These are phyloP conservation scores for Phytophthora sp. DNA, from an alignment of 352 stramenopile species.

Conservation along the genomic window DNA sequence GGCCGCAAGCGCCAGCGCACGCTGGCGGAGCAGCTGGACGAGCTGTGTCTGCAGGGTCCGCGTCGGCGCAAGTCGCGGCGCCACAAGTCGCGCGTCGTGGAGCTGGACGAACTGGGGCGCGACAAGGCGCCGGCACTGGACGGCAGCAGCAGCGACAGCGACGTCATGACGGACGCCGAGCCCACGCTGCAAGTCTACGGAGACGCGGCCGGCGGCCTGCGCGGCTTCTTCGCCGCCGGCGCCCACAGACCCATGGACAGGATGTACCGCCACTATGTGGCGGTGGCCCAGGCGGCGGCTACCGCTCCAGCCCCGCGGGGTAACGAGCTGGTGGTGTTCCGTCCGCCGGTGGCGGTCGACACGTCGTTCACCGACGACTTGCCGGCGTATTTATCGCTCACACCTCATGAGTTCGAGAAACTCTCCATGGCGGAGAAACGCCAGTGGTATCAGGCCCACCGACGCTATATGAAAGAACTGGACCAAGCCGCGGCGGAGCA, in stretches of 20 bases:
- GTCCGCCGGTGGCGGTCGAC: constrained; percentile 2
- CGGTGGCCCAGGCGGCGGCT: constrained; percentile 37
- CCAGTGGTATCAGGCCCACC: constrained; percentile 43
- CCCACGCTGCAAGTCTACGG: constrained; percentile 45
- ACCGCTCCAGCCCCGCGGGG: constrained; percentile 31
- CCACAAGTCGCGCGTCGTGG: no score
- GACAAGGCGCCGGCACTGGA: constrained; percentile 21
- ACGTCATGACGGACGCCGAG: constrained; percentile 28
- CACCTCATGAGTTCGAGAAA: constrained; percentile 50
- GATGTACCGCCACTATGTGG: constrained; percentile 76
- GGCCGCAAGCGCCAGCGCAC: constrained; percentile 67
- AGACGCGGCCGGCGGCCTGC: constrained; percentile 25
- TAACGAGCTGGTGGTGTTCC: constrained; percentile 53
- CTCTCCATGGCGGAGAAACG: constrained; percentile 46
- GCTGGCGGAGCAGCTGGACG: constrained; percentile 66
- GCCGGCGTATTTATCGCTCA: constrained; percentile 52
- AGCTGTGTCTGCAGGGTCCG: constrained; percentile 44
- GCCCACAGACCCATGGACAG: constrained; percentile 56
- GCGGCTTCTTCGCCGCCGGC: constrained; percentile 56
- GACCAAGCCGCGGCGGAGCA: constrained; percentile 16
- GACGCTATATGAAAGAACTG: constrained; percentile 34
- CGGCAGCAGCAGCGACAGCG: constrained; percentile 28
- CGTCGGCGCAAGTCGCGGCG: no score
- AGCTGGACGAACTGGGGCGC: constrained; percentile 26
- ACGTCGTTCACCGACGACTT: constrained; percentile 28